Evolutionary conservation across 1,284 basidiomycete species (phyloP), one percentile per base, ranked within the genome.

Genomic region (Fomitopsis palustris): DNA sequence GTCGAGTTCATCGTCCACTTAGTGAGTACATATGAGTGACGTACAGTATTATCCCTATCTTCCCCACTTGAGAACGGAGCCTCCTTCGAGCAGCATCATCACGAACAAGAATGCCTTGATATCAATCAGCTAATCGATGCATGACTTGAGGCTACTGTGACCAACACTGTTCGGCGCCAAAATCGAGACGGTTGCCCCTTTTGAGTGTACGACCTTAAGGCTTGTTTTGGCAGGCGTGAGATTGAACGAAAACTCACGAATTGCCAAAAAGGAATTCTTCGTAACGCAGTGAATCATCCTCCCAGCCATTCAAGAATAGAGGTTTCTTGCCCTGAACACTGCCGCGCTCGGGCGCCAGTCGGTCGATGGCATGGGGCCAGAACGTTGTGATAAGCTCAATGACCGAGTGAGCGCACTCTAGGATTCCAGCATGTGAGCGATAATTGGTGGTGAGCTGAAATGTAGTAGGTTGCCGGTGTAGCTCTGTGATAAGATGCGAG

Each of bases 391-490:
- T 83, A 4, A 90, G 70, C 17, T 83, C 76, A 6, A 91, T 81
- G 7, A 91, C 72, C 0, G 80, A 81, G 53, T 83, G 80, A 0
- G 88, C 88, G 58, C 85, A 86, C 43, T 82, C 77, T 17, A 89
- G 81, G 33, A 76, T 75, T 1, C 89, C 89, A 0, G 79, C 80
- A 64, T 91, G 90, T 0, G 87, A 90, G 10, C 88, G 81, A 67
- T 87, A 89, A 65, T 92, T 92, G 37, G 79, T 72, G 0, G 80
- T 73, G 0, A 92, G 77, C 54, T 87, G 82, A 68, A 90, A 91
- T 3, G 75, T 47, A 16, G 4, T 19, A 27, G 45, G 74, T 54
- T 68, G 73, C 0, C 85, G 84, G 31, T 58, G 59, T 8, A 41
- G 41, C 31, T 10, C n/a, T 25, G 5, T 39, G 16, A 17, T 53